Conservation (phyloP, 768 basidiomycete species). For the Kwoniella sp. region DNA sequence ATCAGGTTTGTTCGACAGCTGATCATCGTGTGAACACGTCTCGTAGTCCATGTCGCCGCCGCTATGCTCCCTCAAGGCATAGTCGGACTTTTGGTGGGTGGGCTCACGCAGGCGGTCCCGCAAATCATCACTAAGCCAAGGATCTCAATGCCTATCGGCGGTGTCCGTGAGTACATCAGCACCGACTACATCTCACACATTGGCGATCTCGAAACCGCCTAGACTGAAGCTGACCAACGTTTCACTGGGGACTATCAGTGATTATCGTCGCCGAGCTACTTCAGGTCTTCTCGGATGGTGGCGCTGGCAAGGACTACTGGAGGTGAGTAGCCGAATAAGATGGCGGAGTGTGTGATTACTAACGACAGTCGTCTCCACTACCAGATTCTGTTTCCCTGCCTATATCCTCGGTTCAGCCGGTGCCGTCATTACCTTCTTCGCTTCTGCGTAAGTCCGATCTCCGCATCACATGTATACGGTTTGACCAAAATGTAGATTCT, state of each 20-base stretch:
- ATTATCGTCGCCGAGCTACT: slow-evolving; percentile 39
- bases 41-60: slow-evolving; percentile 40
- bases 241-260: slow-evolving; percentile 16
- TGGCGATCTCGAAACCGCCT: too few species aligned
- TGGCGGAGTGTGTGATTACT: too few species aligned
- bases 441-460: slow-evolving; percentile 5
- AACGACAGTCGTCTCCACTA: too few species aligned
- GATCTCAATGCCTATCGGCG: slow-evolving; percentile 39
- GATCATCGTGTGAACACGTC: background rate
- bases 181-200: too few species aligned
- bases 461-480: too few species aligned
- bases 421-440: slow-evolving; percentile 35
- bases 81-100: slow-evolving; percentile 38
- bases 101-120: slow-evolving; percentile 30
- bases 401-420: slow-evolving; percentile 44
- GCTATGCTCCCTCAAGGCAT: slow-evolving; percentile 50
- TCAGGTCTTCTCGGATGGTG: slow-evolving; percentile 46
- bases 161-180: slow-evolving; percentile 28
- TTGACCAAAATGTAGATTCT: too few species aligned
- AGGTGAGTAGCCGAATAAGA: too few species aligned
- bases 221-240: background rate
- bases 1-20: background rate
- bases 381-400: slow-evolving; percentile 46
- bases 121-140: slow-evolving; percentile 40
- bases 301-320: slow-evolving; percentile 51